Base-by-base conservation (phyloP, 2,329 filamentous ascomycete species). In the Aureobasidium sp. region DNA sequence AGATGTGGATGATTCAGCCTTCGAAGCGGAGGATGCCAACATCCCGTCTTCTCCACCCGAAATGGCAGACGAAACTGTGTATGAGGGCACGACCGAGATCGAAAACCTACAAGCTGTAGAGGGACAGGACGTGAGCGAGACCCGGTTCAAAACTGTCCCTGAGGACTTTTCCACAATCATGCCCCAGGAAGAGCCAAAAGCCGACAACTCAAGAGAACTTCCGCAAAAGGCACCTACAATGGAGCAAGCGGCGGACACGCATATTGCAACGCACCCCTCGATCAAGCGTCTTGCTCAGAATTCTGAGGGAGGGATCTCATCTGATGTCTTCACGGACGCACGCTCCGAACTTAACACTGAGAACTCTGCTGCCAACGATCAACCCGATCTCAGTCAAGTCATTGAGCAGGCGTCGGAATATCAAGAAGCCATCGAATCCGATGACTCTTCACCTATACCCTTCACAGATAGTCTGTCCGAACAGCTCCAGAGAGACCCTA, bases 41-140 rank as follows among this genome's bases (percentile, higher is more conserved):
- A 62, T 64, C 6, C 63, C 64, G 2, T 67, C 64, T 5, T 67
- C 64, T 24, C 61, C 63, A 7, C 60, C 62, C 5, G 56, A 65
- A 19, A 37, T 56, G 40, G 49, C 44, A 14, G 62, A 66, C 12
- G 56, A 65, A n/a, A 60, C 53, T 15, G 53, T 40, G n/a, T 45
- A 60, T 29, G 60, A 56, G 37, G 52, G 42, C 45, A 52, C 47
- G 7, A 42, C 57, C 17, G 57, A 61, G 31, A 39, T 52, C 3
- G 47, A 48, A 17, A 40, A 52, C 24, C 11, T 47, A 5, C 44
- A 50, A 12, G 4, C 47, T 59, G 24, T 6, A 14, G 54, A 60
- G 2, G 22, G 47, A 19, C 50, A 57, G 19, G 31, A 2, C 9
- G 12, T 15, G 2, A 40, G 1, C 27, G 48, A 27, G 9, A 11